Conservation (phyloP, 1,139 yeast species). For the Saccharomyces hybrid region DNA sequence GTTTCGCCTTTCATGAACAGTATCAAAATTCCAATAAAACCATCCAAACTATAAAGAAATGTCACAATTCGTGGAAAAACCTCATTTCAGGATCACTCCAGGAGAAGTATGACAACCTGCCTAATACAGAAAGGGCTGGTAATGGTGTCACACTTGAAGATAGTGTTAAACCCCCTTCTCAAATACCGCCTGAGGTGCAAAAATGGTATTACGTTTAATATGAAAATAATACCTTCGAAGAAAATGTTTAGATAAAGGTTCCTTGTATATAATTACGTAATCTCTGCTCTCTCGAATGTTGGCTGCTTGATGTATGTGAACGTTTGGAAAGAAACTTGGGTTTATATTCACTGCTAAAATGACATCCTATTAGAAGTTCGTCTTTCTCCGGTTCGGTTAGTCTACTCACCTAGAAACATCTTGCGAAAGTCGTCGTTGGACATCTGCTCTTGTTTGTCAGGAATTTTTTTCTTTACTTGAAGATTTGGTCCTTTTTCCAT, state of each 20-base stretch:
- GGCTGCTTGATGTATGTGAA: neutral
- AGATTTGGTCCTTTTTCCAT: neutral
- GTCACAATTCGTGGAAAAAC: constrained; percentile 70
- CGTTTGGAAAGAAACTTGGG: neutral
- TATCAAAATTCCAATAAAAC: constrained; percentile 67
- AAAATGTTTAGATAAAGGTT: too few species aligned
- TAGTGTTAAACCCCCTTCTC: constrained; percentile 27
- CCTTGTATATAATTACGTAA: neutral
- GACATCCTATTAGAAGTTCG: neutral
- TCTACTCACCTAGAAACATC: constrained; percentile 30
- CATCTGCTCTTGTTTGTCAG: constrained; percentile 12
- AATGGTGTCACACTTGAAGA: constrained; percentile 19
- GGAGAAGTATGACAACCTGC: constrained; percentile 28
- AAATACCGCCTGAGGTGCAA: constrained; percentile 35
- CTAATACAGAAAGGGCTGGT: constrained; percentile 30
- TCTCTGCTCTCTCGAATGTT: neutral
- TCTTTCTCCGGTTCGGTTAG: neutral
- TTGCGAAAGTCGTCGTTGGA: constrained; percentile 37
- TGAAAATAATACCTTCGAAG: neutral
- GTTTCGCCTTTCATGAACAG: constrained; percentile 78
- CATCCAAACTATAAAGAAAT: constrained; percentile 60
- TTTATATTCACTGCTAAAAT: neutral
- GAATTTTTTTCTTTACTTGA: neutral
- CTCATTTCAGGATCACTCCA: constrained; percentile 48
- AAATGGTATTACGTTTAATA: constrained; percentile 31